Evolutionary conservation across 805 yeast species (phyloP), one percentile per base, ranked within the genome.

Genomic region (Suhomyces sp.): DNA sequence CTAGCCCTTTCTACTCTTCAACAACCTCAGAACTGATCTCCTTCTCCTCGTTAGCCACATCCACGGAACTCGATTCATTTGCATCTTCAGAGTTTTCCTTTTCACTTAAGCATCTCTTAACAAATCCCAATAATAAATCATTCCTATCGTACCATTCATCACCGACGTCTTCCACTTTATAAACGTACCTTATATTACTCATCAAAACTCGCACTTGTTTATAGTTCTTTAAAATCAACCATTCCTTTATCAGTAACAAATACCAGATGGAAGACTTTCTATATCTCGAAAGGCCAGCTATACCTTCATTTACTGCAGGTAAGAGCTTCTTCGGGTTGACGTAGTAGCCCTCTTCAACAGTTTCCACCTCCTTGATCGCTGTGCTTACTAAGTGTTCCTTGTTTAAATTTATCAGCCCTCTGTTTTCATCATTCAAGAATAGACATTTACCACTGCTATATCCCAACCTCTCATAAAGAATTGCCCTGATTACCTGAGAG

Each of bases 231-330:
- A 65, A 44, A 11, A 42, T 39, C 10, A 56, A 38, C 83, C 95
- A 79, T 51, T 83, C 85, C 37, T 75, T 75, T 5, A 88, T 82
- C 0, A 96, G 81, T 18, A 88, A 54, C 18, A 88, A 54, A 45
- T 74, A 72, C 87, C 95, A 88, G 19, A 90, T 68, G 0, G 86
- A 77, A 1, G 88, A 77, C 53, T 88, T 88, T 36, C 97, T 71
- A 33, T 60, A 60, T 39, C 95, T 66, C 2, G 83, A 76, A 14
- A 77, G 55, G 0, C 91, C 71, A 16, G 46, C 81, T 23, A 72
- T 53, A 0, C 68, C 63, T 4, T 65, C 60, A 33, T 69, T 52
- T 21, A 66, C 58, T 4, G 52, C 48, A 3, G 64, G 62, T 4
- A 37, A 18, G 12, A 76, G 46, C 34, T 72, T 65, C 28, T 48